Evolutionary conservation across 805 yeast species (phyloP).

Genomic region (Wickerhamomyces tratensis): DNA sequence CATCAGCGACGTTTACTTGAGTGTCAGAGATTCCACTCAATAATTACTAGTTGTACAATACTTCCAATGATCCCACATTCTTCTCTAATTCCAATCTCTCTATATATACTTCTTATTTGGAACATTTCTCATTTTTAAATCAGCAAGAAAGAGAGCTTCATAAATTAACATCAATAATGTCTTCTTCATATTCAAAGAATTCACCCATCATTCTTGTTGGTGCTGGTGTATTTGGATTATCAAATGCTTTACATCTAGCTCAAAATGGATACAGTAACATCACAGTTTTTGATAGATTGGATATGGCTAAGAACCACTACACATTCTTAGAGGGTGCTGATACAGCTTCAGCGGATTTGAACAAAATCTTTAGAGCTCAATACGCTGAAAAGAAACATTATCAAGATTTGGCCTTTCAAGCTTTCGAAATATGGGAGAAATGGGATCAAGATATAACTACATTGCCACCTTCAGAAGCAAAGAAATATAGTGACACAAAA

Average conservation of each 20-base stretch:
- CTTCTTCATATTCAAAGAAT: slow-evolving; percentile 4
- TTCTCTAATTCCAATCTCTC: background rate
- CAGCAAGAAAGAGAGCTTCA: background rate
- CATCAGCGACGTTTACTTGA: too few relatives aligned
- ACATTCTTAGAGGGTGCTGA: slow-evolving; percentile 23
- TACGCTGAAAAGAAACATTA: slow-evolving; percentile 24
- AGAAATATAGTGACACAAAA: background rate
- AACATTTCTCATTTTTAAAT: background rate
- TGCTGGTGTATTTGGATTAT: slow-evolving; percentile 35
- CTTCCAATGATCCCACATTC: background rate
- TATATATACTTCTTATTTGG: too few relatives aligned
- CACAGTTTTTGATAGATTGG: slow-evolving; percentile 23
- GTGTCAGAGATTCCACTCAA: too few relatives aligned
- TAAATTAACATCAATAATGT: background rate
- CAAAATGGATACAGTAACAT: slow-evolving; percentile 23
- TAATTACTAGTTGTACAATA: too few relatives aligned
- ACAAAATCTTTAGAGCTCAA: slow-evolving; percentile 23
- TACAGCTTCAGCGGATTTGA: slow-evolving; percentile 25
- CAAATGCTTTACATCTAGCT: slow-evolving; percentile 31
- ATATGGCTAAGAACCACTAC: slow-evolving; percentile 16
- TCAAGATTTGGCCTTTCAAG: slow-evolving; percentile 4
- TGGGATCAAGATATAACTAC: background rate
- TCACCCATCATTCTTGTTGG: slow-evolving; percentile 27
- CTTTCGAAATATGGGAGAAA: background rate
- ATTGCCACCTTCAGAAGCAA: background rate